These are phyloP conservation scores for Trypanosoma theileri DNA, from an alignment of 208 protist genomes.

Conservation along the genomic window DNA sequence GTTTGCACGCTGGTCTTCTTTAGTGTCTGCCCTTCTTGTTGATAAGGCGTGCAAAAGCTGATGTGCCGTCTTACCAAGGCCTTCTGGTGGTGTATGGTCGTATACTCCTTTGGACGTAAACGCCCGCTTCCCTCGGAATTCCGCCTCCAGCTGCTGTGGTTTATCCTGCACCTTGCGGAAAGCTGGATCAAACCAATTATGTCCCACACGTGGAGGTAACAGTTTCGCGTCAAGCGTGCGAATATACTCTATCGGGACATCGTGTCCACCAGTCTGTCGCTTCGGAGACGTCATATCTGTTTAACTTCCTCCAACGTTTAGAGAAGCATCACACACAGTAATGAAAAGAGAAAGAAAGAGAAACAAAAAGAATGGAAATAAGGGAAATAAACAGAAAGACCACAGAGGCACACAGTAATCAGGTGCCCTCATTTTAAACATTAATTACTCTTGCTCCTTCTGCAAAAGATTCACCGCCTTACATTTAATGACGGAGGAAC, in stretches of 20 bases:
- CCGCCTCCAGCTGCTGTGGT: slow-evolving; percentile 79
- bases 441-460: no score
- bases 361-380: slow-evolving; percentile 25
- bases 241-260: slow-evolving; percentile 82
- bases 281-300: slow-evolving; percentile 20
- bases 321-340: background rate
- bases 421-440: no score
- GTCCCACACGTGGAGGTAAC: slow-evolving; percentile 78
- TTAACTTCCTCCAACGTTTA: background rate
- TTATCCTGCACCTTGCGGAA: slow-evolving; percentile 80
- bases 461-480: no score
- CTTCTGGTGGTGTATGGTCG: slow-evolving; percentile 41
- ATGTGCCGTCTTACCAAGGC: slow-evolving; percentile 58
- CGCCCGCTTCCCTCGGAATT: slow-evolving; percentile 73
- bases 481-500: no score
- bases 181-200: slow-evolving; percentile 90
- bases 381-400: slow-evolving; percentile 6
- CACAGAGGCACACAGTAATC: background rate
- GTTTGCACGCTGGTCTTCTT: slow-evolving; percentile 17
- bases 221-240: slow-evolving; percentile 68
- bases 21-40: slow-evolving; percentile 22
- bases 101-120: slow-evolving; percentile 56
- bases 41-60: slow-evolving; percentile 72
- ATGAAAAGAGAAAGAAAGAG: background rate
- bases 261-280: slow-evolving; percentile 15